Evolutionary conservation across 2,329 filamentous ascomycete genomes (phyloP), one percentile per base, ranked within the genome.

Genomic region (Sarocladium oryzae): DNA sequence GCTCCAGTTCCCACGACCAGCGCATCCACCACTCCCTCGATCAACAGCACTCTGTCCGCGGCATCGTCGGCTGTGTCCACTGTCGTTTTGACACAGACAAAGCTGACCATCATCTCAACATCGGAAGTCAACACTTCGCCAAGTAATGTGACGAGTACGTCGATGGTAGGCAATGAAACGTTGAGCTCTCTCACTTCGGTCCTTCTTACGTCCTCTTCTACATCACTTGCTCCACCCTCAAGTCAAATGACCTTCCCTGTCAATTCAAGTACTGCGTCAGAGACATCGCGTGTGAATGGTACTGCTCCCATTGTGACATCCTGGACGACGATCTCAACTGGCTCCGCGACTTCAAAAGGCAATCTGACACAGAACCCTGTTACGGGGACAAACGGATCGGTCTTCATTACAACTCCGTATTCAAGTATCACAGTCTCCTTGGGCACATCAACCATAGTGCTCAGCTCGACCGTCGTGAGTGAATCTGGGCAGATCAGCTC

Each of bases 311-410:
- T 16, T 7, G 3, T 48, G 21, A 48, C 28, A 7, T 18, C 43
- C 4, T 7, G 21, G 9, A 7, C 21, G 43, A 48, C 43, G 10
- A 24, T 20, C 9, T 20, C 43, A 18, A 32, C 43, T 33, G 26
- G 4, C n/a, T 32, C 20, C 7, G 4, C 43, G 11, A 7, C 26
- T 3, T 48, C 43, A 9, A n/a, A 32, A 10, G 43, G 26, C 13
- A 48, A 48, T 33, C 15, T 15, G 13, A 48, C 43, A 7, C 43
- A 33, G 43, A 48, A 26, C 16, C 43, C 43, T 5, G 43, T 48
- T 8, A 48, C 43, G 9, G 16, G 32, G 32, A 6, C 43, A 8
- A 15, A 26, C 3, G 43, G 43, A 23, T 33, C 43, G 9, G n/a
- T 33, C 11, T 20, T 48, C 28, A 48, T 26, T 2, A 48, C 16